phyloP scores from a whole-genome alignment of 495 filamentous ascomycete genomes.

The Penicillium taxi region DNA sequence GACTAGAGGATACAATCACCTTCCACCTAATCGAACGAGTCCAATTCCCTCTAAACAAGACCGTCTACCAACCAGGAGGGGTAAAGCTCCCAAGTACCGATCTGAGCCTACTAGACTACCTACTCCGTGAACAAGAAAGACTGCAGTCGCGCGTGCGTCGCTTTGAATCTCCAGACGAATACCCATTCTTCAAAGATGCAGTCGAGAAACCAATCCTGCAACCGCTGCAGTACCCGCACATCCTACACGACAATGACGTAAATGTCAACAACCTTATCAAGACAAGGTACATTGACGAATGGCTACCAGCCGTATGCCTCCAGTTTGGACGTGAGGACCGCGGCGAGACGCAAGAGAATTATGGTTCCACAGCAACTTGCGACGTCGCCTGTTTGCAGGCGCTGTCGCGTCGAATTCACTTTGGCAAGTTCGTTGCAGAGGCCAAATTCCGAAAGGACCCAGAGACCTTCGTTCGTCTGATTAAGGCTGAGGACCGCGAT shows the following conservation, averaged over 20 bases:
- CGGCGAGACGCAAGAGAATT: slow-evolving; percentile 86
- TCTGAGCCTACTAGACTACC: slow-evolving; percentile 87
- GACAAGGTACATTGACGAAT: slow-evolving; percentile 67
- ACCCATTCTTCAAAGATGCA: slow-evolving; percentile 88
- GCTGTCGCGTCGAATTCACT: slow-evolving; percentile 86
- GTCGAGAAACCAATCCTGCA: slow-evolving; percentile 75
- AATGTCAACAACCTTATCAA: slow-evolving; percentile 88
- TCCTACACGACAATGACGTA: slow-evolving; percentile 87
- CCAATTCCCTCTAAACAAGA: slow-evolving; percentile 88
- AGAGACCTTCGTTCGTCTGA: slow-evolving; percentile 70
- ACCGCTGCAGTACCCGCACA: slow-evolving; percentile 80
- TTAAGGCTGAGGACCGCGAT: slow-evolving; percentile 65
- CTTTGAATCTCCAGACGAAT: slow-evolving; percentile 93
- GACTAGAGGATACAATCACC: slow-evolving; percentile 95
- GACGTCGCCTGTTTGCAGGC: slow-evolving; percentile 91
- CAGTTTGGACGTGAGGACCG: slow-evolving; percentile 64
- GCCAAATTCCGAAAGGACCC: slow-evolving; percentile 88
- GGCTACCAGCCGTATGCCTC: slow-evolving; percentile 76
- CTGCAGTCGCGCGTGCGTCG: slow-evolving; percentile 92
- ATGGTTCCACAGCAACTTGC: slow-evolving; percentile 83
- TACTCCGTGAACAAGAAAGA: slow-evolving; percentile 79
- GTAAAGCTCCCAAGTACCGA: slow-evolving; percentile 63
- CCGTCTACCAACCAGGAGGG: slow-evolving; percentile 78
- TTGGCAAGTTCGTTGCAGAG: slow-evolving; percentile 98
- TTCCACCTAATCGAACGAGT: slow-evolving; percentile 97